Percentiles rank a stretch among this genome's conserved stretches.
Evolutionary conservation across 1,284 basidiomycete species (phyloP).

Genomic region (Tilletia indica): DNA sequence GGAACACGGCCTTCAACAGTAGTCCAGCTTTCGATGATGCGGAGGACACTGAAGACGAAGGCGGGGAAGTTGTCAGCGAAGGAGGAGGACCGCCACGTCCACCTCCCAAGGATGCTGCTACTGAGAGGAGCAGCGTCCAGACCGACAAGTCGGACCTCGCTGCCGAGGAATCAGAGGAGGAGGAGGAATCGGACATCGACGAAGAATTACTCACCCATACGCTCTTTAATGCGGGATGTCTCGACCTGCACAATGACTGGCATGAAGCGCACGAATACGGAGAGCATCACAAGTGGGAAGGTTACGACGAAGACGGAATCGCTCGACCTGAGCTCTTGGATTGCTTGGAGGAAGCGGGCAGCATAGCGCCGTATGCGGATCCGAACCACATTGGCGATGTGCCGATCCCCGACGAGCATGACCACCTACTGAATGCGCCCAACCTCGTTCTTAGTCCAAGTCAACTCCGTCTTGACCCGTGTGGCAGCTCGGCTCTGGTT

Average conservation of each 20-base stretch:
- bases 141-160: neutral
- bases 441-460: constrained; percentile 21
- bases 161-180: constrained; percentile 1
- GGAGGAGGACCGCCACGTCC: neutral
- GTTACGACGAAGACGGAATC: constrained; percentile 14
- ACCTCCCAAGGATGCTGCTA: neutral
- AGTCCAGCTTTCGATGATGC: neutral
- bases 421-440: constrained; percentile 21
- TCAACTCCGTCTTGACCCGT: constrained; percentile 8
- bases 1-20: constrained; percentile 9
- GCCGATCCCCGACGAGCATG: constrained; percentile 22
- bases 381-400: constrained; percentile 17
- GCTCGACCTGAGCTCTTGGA: neutral
- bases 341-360: constrained; percentile 23
- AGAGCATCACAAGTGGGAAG: constrained; percentile 15
- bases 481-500: neutral
- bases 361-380: constrained; percentile 13
- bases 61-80: neutral
- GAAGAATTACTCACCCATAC: constrained; percentile 36
- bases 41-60: constrained; percentile 10
- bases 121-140: neutral
- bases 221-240: constrained; percentile 45
- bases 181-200: constrained; percentile 16
- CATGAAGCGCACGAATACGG: constrained; percentile 19
- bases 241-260: constrained; percentile 45